These are phyloP conservation scores for Sextonia rubra DNA, from an alignment of 164 flowering plant genomes.

Conservation along the genomic window DNA sequence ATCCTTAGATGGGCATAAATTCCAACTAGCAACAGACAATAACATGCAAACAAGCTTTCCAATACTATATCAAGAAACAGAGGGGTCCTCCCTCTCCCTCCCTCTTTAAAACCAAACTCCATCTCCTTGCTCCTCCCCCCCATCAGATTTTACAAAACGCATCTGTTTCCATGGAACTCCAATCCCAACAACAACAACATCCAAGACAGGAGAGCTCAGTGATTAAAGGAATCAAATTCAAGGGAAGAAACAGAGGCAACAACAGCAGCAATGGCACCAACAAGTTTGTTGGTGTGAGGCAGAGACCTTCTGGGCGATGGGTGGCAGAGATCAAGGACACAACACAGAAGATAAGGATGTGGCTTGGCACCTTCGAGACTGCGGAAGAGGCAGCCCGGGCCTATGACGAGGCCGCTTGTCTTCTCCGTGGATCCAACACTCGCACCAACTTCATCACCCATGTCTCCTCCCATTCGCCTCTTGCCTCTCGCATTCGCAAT, in stretches of 20 bases:
- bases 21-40: slow-evolving; percentile 18
- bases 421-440: slow-evolving; percentile 76
- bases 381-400: slow-evolving; percentile 86
- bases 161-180: slow-evolving; percentile 46
- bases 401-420: slow-evolving; percentile 89
- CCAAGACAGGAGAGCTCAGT: slow-evolving; percentile 13
- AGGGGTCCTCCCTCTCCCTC: slow-evolving; percentile 9
- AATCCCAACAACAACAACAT: slow-evolving; percentile 23
- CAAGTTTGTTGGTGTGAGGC: slow-evolving; percentile 78
- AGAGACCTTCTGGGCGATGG: slow-evolving; percentile 89
- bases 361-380: slow-evolving; percentile 86
- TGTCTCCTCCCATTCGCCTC: slow-evolving; percentile 60
- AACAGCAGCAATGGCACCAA: slow-evolving; percentile 16
- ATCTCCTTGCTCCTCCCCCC: neutral
- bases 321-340: slow-evolving; percentile 90
- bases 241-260: slow-evolving; percentile 33
- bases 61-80: slow-evolving; percentile 10
- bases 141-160: neutral
- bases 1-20: slow-evolving; percentile 21
- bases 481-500: slow-evolving; percentile 60
- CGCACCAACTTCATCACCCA: slow-evolving; percentile 69
- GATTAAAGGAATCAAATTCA: slow-evolving; percentile 35
- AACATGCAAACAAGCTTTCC: slow-evolving; percentile 27
- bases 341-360: slow-evolving; percentile 83
- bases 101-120: neutral